These are phyloP conservation scores for Lepiota subincarnata DNA, from an alignment of 768 basidiomycete genomes.

Conservation along the genomic window DNA sequence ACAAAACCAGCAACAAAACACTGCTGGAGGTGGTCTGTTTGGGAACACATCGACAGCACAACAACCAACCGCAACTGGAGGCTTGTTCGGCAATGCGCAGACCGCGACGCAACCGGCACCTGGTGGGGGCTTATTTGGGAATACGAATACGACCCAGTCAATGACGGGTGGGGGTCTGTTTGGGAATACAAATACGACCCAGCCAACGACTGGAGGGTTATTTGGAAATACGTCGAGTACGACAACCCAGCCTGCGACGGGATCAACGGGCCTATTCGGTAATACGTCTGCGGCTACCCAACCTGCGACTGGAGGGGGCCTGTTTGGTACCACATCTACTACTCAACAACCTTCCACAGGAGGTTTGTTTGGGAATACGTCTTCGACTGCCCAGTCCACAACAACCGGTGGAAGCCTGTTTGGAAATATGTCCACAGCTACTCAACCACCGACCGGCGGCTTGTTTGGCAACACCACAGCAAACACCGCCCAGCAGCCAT, in stretches of 20 bases:
- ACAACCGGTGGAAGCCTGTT: constrained; percentile 14
- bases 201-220: constrained; percentile 17
- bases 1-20: constrained; percentile 15
- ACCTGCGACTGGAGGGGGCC: constrained; percentile 1
- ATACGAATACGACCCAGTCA: constrained; percentile 8
- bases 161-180: constrained; percentile 22
- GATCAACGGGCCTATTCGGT: constrained; percentile 19
- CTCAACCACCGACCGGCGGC: constrained; percentile 7
- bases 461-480: constrained; percentile 13
- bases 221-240: constrained; percentile 20
- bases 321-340: constrained; percentile 15
- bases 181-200: constrained; percentile 16
- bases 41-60: constrained; percentile 14
- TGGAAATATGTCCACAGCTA: constrained; percentile 14
- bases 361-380: constrained; percentile 18
- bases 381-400: no score
- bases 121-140: constrained; percentile 17
- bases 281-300: constrained; percentile 3
- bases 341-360: constrained; percentile 18
- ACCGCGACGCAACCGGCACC: constrained; percentile 5
- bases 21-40: constrained; percentile 13
- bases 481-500: constrained; percentile 17
- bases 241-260: constrained; percentile 17
- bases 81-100: constrained; percentile 24
- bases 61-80: constrained; percentile 19